Evolutionary conservation across 768 basidiomycete species (phyloP), one percentile per base, ranked within the genome.

Genomic region (Pisolithus tinctorius): DNA sequence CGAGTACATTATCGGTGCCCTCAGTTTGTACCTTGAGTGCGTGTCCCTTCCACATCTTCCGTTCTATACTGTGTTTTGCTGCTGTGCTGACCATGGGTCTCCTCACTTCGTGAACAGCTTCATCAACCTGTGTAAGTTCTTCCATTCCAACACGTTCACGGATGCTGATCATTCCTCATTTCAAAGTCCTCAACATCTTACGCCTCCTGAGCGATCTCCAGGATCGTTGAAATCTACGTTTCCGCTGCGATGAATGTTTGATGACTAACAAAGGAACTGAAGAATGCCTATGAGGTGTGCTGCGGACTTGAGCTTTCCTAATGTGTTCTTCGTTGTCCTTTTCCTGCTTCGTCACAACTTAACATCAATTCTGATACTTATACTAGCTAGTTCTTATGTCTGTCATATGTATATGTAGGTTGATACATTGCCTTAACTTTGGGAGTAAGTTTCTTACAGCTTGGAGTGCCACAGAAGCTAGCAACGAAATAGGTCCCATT

Each of bases 11-110:
- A 73, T 96, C 73, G 95, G 85, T 34, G 78, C 91, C 16, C 86
- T 97, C 62, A 86, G 83, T 57, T 80, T 98, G n/a, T 98, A 97
- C 71, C 83, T 97, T 50, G 95, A 97, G 82, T 88, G 70, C 58
- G 83, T 83, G 9, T 54, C 36, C 5, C 44, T 30, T 16, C 31
- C 20, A 31, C 2, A 11, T 46, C 30, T 34, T n/a, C 25, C 45
- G 9, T 36, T 26, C 23, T 44, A 8, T 27, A 10, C 9, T 44
- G 14, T 8, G 39, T 27, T 17, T 41, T 17, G 29, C 37, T 39
- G 3, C 50, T 59, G 29, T 45, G 59, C 54, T 69, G 31, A 60
- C 16, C 13, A 16, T 39, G 49, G 34, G 48, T 48, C 51, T 59
- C 55, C 46, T 49, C 63, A 50, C 48, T 52, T 13, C 29, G 20